A percentile compares a stretch with the other conserved stretches of the same genome.
These are phyloP conservation scores for Hypoxylon sp. DNA, from an alignment of 2,329 filamentous ascomycete species.

Conservation along the genomic window DNA sequence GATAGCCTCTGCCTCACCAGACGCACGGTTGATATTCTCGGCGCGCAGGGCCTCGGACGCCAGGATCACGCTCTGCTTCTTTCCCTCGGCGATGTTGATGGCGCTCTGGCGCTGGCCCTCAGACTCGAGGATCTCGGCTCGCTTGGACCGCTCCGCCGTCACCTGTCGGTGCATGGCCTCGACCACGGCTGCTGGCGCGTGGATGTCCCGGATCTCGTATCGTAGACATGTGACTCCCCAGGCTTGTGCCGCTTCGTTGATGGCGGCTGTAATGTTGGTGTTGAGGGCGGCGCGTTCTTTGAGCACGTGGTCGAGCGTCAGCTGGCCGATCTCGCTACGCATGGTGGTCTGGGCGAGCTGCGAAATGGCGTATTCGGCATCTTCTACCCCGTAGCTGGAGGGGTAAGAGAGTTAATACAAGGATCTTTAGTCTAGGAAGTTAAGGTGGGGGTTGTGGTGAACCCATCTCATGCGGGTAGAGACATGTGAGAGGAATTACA, in stretches of 20 bases:
- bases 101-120: conserved; percentile 97
- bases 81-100: conserved; percentile 98
- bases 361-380: conserved; percentile 98
- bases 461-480: not conserved
- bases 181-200: conserved; percentile 92
- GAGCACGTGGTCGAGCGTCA: conserved; percentile 95
- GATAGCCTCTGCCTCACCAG: conserved; percentile 95
- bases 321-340: conserved; percentile 97
- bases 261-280: conserved; percentile 97
- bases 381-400: conserved; percentile 92
- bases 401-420: conserved; percentile 16
- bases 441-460: not conserved
- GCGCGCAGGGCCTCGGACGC: conserved; percentile 91
- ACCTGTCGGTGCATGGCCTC: conserved; percentile 99
- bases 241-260: conserved; percentile 96
- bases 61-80: conserved; percentile 96
- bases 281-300: conserved; percentile 98
- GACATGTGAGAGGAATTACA: conserved; percentile 20
- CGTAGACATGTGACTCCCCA: conserved; percentile 97
- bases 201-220: conserved; percentile 98
- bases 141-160: conserved; percentile 96
- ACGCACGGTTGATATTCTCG: conserved; percentile 93
- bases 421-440: not conserved
- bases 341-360: conserved; percentile 99
- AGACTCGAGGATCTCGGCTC: conserved; percentile 96